These are phyloP conservation scores for Nicotiana sylvestris DNA, from an alignment of 257 asterid genomes.

Conservation along the genomic window DNA sequence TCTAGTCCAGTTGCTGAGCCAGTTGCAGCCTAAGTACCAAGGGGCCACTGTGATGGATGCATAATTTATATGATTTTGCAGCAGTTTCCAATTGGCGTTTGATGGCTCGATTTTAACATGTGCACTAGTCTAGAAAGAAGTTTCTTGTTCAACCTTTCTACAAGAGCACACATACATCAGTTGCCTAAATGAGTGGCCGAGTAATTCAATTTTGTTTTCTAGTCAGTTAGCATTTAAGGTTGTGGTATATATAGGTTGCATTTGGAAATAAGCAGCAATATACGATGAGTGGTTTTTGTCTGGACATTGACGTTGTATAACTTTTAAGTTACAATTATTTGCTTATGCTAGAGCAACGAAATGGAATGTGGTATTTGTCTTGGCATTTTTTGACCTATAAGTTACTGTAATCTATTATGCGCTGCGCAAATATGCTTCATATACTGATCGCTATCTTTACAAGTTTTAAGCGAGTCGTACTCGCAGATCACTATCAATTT, in stretches of 20 bases:
- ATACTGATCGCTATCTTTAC: not conserved
- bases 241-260: slow-evolving; percentile 28
- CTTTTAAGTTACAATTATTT: too few relatives aligned
- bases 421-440: not conserved
- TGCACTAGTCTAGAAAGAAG: not conserved
- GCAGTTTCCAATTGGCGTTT: not conserved
- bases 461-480: not conserved
- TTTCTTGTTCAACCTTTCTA: not conserved
- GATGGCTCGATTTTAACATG: slow-evolving; percentile 1
- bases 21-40: slow-evolving; percentile 46
- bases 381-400: not conserved
- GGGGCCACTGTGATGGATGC: slow-evolving; percentile 5
- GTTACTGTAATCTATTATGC: not conserved
- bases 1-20: slow-evolving; percentile 60
- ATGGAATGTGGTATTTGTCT: not conserved
- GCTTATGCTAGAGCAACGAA: not conserved
- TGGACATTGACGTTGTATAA: not conserved
- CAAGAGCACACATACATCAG: not conserved
- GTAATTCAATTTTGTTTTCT: slow-evolving; percentile 32
- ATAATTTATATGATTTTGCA: not conserved
- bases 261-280: not conserved
- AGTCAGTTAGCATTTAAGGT: slow-evolving; percentile 10
- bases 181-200: slow-evolving; percentile 6
- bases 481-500: not conserved
- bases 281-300: not conserved